These are phyloP conservation scores for Drosera spatulata DNA, from an alignment of 179 eudicot genomes.

Conservation along the genomic window DNA sequence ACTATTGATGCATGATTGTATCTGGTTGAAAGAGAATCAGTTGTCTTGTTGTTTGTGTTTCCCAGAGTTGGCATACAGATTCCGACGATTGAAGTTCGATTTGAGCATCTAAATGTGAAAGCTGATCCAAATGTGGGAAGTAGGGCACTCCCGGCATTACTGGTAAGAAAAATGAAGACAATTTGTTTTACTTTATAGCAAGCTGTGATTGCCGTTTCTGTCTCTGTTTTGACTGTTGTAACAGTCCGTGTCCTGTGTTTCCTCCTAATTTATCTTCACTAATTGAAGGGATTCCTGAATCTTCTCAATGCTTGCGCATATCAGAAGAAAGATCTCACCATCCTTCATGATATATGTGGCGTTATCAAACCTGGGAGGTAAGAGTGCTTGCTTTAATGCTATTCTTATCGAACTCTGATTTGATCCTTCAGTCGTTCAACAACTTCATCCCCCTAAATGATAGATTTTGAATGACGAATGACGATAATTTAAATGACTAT, in stretches of 20 bases:
- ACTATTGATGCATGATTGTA: not conserved
- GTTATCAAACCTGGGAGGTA: conserved; percentile 1
- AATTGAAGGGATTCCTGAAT: not conserved
- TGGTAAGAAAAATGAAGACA: not conserved
- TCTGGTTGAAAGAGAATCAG: no score
- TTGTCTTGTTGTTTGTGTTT: not conserved
- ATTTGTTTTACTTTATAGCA: not conserved
- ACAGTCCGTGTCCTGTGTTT: not conserved
- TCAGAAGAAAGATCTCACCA: not conserved
- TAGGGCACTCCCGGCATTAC: conserved; percentile 19
- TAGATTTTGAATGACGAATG: no score
- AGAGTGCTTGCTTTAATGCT: not conserved
- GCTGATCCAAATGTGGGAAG: conserved; percentile 20
- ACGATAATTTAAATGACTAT: not conserved
- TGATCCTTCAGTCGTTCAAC: no score
- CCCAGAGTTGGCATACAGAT: conserved; percentile 29
- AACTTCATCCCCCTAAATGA: no score
- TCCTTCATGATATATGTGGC: not conserved
- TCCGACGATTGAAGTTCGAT: conserved; percentile 30
- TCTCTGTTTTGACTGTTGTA: not conserved
- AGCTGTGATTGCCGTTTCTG: not conserved
- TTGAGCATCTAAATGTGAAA: conserved; percentile 19
- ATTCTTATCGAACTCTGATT: not conserved
- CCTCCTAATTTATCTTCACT: not conserved
- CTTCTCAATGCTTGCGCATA: not conserved